A percentile compares a stretch with the other conserved stretches of the same genome.
Conservation (phyloP, 148 eudicot species). For the Vaccinium corymbosum region DNA sequence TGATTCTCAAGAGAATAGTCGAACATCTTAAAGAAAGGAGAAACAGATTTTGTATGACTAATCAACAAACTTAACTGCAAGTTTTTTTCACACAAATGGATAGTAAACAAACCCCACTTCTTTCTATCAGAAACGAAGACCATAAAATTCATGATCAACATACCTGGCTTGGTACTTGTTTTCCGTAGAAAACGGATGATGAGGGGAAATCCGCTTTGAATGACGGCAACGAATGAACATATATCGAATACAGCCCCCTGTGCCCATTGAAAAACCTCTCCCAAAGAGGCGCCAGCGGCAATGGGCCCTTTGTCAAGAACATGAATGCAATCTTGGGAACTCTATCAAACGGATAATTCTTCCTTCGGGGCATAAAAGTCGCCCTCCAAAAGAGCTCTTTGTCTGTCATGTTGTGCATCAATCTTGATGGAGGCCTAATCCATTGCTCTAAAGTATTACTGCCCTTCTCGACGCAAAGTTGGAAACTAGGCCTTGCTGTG, state of each 20-base stretch:
- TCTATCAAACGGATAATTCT: slow-evolving; percentile 60
- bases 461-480: slow-evolving; percentile 42
- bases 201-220: slow-evolving; percentile 47
- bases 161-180: slow-evolving; percentile 89
- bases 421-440: slow-evolving; percentile 65
- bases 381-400: slow-evolving; percentile 87
- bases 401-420: slow-evolving; percentile 80
- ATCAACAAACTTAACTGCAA: neutral
- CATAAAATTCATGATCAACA: slow-evolving; percentile 17
- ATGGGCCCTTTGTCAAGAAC: slow-evolving; percentile 93
- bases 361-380: slow-evolving; percentile 53
- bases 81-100: neutral
- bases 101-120: neutral
- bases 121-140: neutral
- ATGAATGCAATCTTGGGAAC: slow-evolving; percentile 86
- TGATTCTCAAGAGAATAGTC: neutral
- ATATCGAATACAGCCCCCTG: slow-evolving; percentile 58
- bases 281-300: slow-evolving; percentile 92
- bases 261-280: slow-evolving; percentile 85
- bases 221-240: slow-evolving; percentile 74
- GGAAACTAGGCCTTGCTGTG: slow-evolving; percentile 36
- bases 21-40: neutral
- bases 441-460: slow-evolving; percentile 38
- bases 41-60: neutral
- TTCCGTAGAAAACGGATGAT: slow-evolving; percentile 68